These are phyloP conservation scores for Gynandropsis gynandra DNA, from an alignment of 345 rosid species.

Conservation along the genomic window DNA sequence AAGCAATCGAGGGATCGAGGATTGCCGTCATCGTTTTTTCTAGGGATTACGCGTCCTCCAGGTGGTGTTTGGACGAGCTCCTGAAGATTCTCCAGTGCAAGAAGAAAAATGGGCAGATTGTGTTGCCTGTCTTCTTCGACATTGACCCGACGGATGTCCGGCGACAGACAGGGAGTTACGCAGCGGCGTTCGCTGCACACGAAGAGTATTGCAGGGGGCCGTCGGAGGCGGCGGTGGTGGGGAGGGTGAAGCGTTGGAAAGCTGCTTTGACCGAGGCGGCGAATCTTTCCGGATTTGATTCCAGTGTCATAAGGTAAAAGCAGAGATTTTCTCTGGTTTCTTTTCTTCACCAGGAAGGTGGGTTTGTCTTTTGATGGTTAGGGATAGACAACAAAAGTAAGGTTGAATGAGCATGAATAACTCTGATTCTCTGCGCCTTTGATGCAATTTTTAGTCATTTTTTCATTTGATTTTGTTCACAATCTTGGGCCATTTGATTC, in stretches of 20 bases:
- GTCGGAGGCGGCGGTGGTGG: neutral
- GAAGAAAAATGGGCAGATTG: neutral
- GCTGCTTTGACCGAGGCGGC: conserved; percentile 10
- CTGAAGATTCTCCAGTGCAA: conserved; percentile 1
- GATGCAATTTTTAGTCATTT: too few species aligned
- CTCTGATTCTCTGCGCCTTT: too few species aligned
- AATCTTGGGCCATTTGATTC: too few species aligned
- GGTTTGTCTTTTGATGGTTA: too few species aligned
- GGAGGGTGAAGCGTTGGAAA: conserved; percentile 3
- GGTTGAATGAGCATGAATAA: too few species aligned
- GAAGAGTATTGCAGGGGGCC: neutral
- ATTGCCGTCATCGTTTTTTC: conserved; percentile 10
- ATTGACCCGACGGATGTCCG: conserved; percentile 13
- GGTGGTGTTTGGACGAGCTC: conserved; percentile 16
- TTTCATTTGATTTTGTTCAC: too few species aligned
- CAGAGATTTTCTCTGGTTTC: too few species aligned
- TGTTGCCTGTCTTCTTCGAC: conserved; percentile 14
- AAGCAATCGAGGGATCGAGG: conserved; percentile 8
- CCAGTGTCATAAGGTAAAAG: neutral
- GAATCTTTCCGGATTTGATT: conserved; percentile 11
- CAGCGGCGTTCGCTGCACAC: neutral
- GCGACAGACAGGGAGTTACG: conserved; percentile 13
- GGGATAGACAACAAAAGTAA: too few species aligned
- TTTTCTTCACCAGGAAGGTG: too few species aligned
- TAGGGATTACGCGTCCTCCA: neutral